These are phyloP conservation scores for Aureobasidium melanogenum DNA, from an alignment of 2,329 filamentous ascomycete species.

Conservation along the genomic window DNA sequence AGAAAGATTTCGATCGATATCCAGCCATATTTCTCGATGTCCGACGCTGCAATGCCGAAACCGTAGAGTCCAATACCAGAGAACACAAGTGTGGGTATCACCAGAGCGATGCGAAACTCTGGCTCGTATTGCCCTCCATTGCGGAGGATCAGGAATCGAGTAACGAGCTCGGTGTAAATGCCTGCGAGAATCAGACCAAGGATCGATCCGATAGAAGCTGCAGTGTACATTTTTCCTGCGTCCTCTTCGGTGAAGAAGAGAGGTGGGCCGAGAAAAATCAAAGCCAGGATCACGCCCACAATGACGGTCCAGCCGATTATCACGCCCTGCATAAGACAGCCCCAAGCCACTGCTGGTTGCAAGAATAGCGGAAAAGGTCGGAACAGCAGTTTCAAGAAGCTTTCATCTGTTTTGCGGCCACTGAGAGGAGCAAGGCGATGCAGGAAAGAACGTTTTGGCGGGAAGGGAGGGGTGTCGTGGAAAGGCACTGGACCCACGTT, in stretches of 20 bases:
- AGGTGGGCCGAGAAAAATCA: slow-evolving; percentile 71
- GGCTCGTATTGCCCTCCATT: slow-evolving; percentile 85
- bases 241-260: slow-evolving; percentile 73
- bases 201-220: slow-evolving; percentile 75
- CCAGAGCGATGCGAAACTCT: slow-evolving; percentile 77
- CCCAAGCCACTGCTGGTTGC: slow-evolving; percentile 80
- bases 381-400: slow-evolving; percentile 54
- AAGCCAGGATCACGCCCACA: slow-evolving; percentile 71
- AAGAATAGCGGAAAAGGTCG: slow-evolving; percentile 74
- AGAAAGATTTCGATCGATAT: slow-evolving; percentile 73
- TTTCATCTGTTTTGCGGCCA: slow-evolving; percentile 71
- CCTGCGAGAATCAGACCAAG: slow-evolving; percentile 68
- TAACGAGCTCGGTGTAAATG: slow-evolving; percentile 62
- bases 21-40: slow-evolving; percentile 56
- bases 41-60: slow-evolving; percentile 64
- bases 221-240: slow-evolving; percentile 80
- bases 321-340: slow-evolving; percentile 71
- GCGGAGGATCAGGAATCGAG: slow-evolving; percentile 57
- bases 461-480: background rate
- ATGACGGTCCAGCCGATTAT: slow-evolving; percentile 96
- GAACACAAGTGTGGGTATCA: slow-evolving; percentile 71
- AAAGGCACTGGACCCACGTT: background rate
- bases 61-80: slow-evolving; percentile 74
- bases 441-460: slow-evolving; percentile 18
- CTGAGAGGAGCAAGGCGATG: slow-evolving; percentile 58